phyloP scores from a whole-genome alignment of 768 basidiomycete genomes.

The Baorangia bicolor region DNA sequence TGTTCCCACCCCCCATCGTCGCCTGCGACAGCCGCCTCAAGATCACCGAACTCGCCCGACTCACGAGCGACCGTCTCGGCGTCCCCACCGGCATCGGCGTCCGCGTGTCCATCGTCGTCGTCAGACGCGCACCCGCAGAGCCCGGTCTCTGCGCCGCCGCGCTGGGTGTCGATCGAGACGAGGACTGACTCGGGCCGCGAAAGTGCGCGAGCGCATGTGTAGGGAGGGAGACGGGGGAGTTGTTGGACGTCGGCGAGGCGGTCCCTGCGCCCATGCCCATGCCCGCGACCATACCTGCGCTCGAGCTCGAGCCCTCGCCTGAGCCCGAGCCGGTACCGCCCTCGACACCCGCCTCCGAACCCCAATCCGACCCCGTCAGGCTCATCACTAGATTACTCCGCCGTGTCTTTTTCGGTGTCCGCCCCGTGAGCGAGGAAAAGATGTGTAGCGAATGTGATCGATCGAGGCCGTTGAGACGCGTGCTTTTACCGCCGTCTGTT shows the following conservation, averaged over 20 bases:
- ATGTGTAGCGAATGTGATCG: constrained; percentile 22
- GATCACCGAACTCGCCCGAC: constrained; percentile 28
- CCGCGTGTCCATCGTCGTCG: constrained; percentile 4
- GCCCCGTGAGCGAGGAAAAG: constrained; percentile 13
- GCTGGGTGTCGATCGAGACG: neutral
- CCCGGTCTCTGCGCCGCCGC: constrained; percentile 13
- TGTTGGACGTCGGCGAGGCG: constrained; percentile 7
- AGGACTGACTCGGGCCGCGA: constrained; percentile 1
- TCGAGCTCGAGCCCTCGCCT: neutral
- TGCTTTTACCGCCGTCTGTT: constrained; percentile 32
- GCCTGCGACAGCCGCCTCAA: constrained; percentile 25
- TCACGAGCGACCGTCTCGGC: constrained; percentile 20
- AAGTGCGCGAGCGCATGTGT: neutral
- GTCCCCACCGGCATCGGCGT: neutral
- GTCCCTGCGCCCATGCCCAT: neutral
- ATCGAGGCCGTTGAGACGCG: constrained; percentile 19
- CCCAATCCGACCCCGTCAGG: constrained; percentile 9
- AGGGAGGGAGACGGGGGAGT: constrained; percentile 19
- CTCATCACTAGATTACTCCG: constrained; percentile 31
- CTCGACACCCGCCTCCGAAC: neutral
- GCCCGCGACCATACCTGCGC: neutral
- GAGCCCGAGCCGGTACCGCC: neutral
- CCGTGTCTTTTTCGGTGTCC: constrained; percentile 2
- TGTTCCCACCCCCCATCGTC: constrained; percentile 2
- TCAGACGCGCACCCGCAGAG: constrained; percentile 24